These are phyloP conservation scores for Tricholoma saponaceum DNA, from an alignment of 768 basidiomycete genomes.

Conservation along the genomic window DNA sequence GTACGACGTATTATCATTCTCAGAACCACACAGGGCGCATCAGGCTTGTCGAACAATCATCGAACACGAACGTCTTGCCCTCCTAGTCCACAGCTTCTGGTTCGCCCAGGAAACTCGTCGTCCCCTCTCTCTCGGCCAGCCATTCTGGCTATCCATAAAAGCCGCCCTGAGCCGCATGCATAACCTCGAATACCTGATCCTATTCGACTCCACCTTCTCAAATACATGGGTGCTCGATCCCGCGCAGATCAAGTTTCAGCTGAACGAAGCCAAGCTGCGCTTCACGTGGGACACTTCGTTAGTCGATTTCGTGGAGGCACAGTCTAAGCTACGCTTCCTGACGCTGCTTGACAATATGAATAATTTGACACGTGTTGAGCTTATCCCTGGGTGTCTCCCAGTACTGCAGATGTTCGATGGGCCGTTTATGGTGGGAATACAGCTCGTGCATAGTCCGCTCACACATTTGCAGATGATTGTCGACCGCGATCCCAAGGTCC, in stretches of 20 bases:
- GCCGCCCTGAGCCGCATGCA: slow-evolving; percentile 38
- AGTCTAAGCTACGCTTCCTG: slow-evolving; percentile 37
- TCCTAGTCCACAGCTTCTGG: slow-evolving; percentile 39
- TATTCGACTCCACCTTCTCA: slow-evolving; percentile 34
- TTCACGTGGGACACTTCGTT: slow-evolving; percentile 45
- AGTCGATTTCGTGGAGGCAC: slow-evolving; percentile 45
- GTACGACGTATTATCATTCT: slow-evolving; percentile 38
- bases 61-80: slow-evolving; percentile 30
- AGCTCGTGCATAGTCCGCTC: slow-evolving; percentile 36
- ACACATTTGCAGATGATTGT: slow-evolving; percentile 41
- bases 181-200: slow-evolving; percentile 39
- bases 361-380: slow-evolving; percentile 9
- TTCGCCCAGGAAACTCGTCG: slow-evolving; percentile 33
- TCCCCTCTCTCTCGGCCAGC: slow-evolving; percentile 18
- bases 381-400: slow-evolving; percentile 27
- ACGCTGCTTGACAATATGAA: slow-evolving; percentile 25
- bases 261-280: slow-evolving; percentile 44
- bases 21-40: slow-evolving; percentile 29
- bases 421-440: slow-evolving; percentile 34
- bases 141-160: slow-evolving; percentile 44
- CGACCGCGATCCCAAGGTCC: slow-evolving; percentile 35
- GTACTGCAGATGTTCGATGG: slow-evolving; percentile 43
- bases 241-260: slow-evolving; percentile 36
- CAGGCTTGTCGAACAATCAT: slow-evolving; percentile 36
- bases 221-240: slow-evolving; percentile 46